Evolutionary conservation across 345 rosid species (phyloP).

Genomic region (Odontarrhena argentea): DNA sequence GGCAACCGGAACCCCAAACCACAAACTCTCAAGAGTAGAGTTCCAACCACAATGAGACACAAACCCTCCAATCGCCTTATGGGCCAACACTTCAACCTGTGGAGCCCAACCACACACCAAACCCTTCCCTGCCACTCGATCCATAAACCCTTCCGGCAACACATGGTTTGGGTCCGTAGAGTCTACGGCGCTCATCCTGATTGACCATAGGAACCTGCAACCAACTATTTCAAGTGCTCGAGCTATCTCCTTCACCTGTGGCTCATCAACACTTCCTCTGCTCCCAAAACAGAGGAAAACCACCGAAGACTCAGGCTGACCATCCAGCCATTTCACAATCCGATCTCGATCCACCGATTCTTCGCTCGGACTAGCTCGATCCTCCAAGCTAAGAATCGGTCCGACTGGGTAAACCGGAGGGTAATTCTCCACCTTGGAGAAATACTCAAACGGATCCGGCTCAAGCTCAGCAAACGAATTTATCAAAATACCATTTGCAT

Average conservation of each 20-base stretch:
- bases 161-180: conserved; percentile 3
- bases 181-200: neutral
- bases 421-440: neutral
- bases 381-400: conserved; percentile 43
- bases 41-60: conserved; percentile 70
- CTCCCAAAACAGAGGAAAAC: conserved; percentile 60
- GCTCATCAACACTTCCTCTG: conserved; percentile 40
- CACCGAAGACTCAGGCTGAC: conserved; percentile 51
- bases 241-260: conserved; percentile 51
- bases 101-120: conserved; percentile 51
- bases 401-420: conserved; percentile 46
- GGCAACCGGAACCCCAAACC: conserved; percentile 49
- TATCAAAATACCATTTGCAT: conserved; percentile 50
- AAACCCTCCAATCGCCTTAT: conserved; percentile 50
- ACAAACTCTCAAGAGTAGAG: conserved; percentile 54
- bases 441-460: conserved; percentile 34
- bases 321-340: conserved; percentile 53
- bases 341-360: conserved; percentile 24
- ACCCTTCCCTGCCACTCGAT: conserved; percentile 37
- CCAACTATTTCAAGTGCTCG: conserved; percentile 46
- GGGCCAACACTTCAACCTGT: conserved; percentile 46
- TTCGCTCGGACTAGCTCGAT: conserved; percentile 32
- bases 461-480: conserved; percentile 53
- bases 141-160: conserved; percentile 49
- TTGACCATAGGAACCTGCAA: conserved; percentile 43